These are phyloP conservation scores for Plasmodium inui DNA, from an alignment of 169 alveolate species.

Conservation along the genomic window DNA sequence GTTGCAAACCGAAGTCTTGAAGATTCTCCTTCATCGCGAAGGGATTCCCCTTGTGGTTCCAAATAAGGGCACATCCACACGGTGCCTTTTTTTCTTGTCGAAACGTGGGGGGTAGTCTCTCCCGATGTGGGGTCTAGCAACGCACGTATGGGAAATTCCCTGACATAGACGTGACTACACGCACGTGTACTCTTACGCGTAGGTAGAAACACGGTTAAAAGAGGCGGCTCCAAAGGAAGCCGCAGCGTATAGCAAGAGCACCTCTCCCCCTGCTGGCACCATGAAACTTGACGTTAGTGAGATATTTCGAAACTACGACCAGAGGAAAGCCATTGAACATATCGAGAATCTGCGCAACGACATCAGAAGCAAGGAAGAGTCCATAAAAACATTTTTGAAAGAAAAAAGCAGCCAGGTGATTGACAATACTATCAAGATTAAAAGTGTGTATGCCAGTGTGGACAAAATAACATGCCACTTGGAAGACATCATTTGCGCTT, in stretches of 20 bases:
- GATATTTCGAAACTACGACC: slow-evolving; percentile 41
- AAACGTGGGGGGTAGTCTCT: background rate
- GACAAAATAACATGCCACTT: slow-evolving; percentile 41
- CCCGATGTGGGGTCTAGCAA: background rate
- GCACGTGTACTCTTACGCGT: background rate
- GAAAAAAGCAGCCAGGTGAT: slow-evolving; percentile 54
- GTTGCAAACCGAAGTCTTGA: background rate
- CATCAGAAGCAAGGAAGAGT: slow-evolving; percentile 35
- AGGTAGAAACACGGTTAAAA: background rate
- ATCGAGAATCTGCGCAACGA: slow-evolving; percentile 26
- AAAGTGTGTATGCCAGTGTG: slow-evolving; percentile 68
- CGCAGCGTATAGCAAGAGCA: background rate
- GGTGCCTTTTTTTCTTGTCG: background rate
- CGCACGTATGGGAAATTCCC: background rate
- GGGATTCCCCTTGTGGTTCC: background rate
- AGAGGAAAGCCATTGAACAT: slow-evolving; percentile 20
- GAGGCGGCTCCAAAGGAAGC: background rate
- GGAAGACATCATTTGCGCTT: slow-evolving; percentile 36
- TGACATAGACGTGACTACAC: background rate
- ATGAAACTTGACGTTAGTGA: slow-evolving; percentile 60
- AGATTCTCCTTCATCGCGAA: background rate
- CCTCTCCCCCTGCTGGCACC: background rate
- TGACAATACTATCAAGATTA: slow-evolving; percentile 66
- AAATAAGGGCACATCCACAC: background rate
- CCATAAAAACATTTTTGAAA: slow-evolving; percentile 56